These are phyloP conservation scores for Gleditsia sinensis DNA, from an alignment of 306 rosid genomes.

Conservation along the genomic window DNA sequence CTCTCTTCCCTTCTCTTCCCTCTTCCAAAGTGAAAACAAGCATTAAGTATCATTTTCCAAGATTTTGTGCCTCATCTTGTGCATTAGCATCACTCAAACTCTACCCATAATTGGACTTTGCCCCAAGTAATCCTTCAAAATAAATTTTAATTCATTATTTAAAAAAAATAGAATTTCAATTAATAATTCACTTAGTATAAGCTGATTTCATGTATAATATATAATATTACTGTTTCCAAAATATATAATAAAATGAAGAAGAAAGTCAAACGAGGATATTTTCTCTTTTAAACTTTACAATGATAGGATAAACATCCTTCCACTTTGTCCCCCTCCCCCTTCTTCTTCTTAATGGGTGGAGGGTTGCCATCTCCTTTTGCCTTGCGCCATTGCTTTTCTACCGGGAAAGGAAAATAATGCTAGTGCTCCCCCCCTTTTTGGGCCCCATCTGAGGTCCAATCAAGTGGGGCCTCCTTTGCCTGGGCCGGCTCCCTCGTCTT, in stretches of 20 bases:
- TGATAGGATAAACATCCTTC: constrained; percentile 84
- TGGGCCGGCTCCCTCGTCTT: constrained; percentile 48
- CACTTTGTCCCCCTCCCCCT: constrained; percentile 82
- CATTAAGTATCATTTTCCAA: too few species aligned
- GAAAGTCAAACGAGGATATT: constrained; percentile 74
- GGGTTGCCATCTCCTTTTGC: constrained; percentile 59
- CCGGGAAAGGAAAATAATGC: constrained; percentile 56
- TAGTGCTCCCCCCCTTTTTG: constrained; percentile 41
- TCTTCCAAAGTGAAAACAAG: constrained; percentile 20
- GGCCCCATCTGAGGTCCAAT: constrained; percentile 67
- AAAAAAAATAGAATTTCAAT: too few species aligned
- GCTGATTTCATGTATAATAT: too few species aligned
- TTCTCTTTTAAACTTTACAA: constrained; percentile 59
- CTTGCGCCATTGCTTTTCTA: constrained; percentile 68
- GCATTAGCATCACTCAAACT: background rate
- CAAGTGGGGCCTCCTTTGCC: constrained; percentile 59
- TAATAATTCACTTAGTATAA: too few species aligned
- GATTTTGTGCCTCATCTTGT: too few species aligned
- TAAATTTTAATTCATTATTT: too few species aligned
- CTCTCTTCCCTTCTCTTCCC: constrained; percentile 1
- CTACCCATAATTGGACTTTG: background rate
- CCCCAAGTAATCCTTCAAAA: background rate
- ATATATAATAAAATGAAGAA: constrained; percentile 48
- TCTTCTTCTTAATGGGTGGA: constrained; percentile 48
- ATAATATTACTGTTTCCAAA: background rate